Evolutionary conservation across 352 stramenopile species (phyloP).

Genomic region (Paralagenidium karlingii): DNA sequence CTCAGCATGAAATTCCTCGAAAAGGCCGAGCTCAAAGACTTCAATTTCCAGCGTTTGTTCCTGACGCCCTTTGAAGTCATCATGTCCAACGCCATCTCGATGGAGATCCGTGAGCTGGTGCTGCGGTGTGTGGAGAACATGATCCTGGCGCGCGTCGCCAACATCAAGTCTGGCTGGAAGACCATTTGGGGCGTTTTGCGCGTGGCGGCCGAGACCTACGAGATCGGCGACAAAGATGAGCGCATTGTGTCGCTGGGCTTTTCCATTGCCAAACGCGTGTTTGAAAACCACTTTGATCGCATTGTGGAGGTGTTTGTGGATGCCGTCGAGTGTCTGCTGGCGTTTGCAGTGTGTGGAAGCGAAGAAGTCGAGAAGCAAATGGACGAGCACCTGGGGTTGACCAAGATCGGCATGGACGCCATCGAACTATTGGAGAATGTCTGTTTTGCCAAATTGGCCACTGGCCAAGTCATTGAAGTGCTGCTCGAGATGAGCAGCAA

Average conservation of each 20-base stretch:
- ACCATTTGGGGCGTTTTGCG: slow-evolving; percentile 89
- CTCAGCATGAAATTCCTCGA: slow-evolving; percentile 99
- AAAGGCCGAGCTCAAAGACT: slow-evolving; percentile 96
- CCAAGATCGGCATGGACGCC: slow-evolving; percentile 55
- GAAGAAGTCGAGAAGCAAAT: slow-evolving; percentile 43
- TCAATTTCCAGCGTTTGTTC: slow-evolving; percentile 99
- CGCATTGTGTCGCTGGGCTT: slow-evolving; percentile 78
- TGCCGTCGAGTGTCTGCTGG: slow-evolving; percentile 63
- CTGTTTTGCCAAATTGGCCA: slow-evolving; percentile 62
- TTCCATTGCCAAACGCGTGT: slow-evolving; percentile 78
- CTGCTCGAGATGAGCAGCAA: slow-evolving; percentile 1
- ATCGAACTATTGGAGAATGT: slow-evolving; percentile 46
- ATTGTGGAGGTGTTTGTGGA: slow-evolving; percentile 74
- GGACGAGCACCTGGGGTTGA: slow-evolving; percentile 37
- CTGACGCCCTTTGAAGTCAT: slow-evolving; percentile 95
- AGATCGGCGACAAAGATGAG: slow-evolving; percentile 37
- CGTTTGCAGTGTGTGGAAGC: slow-evolving; percentile 62
- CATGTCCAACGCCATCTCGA: slow-evolving; percentile 71
- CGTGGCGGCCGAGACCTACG: slow-evolving; percentile 77
- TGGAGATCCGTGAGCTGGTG: slow-evolving; percentile 85
- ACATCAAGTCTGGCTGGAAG: slow-evolving; percentile 90
- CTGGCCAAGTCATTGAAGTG: slow-evolving; percentile 65
- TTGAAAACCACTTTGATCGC: slow-evolving; percentile 60
- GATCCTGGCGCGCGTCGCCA: slow-evolving; percentile 72
- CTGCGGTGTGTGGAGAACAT: slow-evolving; percentile 88